Evolutionary conservation across 148 eudicot species (phyloP).

Genomic region (Rhododendron ferrugineum): DNA sequence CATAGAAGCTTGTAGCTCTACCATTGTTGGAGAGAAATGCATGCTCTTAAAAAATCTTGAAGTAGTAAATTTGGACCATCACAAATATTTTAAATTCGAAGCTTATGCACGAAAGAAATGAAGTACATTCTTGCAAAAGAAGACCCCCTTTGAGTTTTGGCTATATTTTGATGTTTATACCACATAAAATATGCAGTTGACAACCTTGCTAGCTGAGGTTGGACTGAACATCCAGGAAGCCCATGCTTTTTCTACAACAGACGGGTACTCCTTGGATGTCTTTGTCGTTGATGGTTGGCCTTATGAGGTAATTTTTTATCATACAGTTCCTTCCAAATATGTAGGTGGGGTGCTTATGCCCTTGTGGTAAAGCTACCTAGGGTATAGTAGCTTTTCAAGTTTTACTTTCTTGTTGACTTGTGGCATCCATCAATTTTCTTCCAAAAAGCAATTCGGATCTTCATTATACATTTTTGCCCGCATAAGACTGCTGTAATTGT

Average conservation of each 20-base stretch:
- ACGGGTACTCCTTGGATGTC: conserved; percentile 79
- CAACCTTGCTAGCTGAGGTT: conserved; percentile 60
- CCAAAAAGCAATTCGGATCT: background rate
- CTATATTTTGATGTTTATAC: background rate
- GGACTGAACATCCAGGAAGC: conserved; percentile 89
- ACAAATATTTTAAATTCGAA: background rate
- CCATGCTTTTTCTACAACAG: conserved; percentile 72
- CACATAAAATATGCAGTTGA: conserved; percentile 47
- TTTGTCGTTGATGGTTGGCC: conserved; percentile 93
- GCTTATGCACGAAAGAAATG: background rate
- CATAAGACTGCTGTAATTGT: background rate
- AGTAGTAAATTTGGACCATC: background rate
- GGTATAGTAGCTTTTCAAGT: background rate
- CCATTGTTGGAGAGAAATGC: background rate
- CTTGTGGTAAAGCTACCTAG: background rate
- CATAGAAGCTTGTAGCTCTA: background rate
- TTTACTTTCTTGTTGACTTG: background rate
- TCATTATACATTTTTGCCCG: background rate
- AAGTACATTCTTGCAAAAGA: background rate
- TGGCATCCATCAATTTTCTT: background rate
- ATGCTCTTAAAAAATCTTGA: background rate
- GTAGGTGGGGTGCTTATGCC: background rate
- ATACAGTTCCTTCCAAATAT: conserved; percentile 4
- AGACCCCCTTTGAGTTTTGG: background rate
- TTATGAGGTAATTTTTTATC: conserved; percentile 48